Evolutionary conservation across 768 basidiomycete species (phyloP).

Genomic region (Rossbeevera mucosa): DNA sequence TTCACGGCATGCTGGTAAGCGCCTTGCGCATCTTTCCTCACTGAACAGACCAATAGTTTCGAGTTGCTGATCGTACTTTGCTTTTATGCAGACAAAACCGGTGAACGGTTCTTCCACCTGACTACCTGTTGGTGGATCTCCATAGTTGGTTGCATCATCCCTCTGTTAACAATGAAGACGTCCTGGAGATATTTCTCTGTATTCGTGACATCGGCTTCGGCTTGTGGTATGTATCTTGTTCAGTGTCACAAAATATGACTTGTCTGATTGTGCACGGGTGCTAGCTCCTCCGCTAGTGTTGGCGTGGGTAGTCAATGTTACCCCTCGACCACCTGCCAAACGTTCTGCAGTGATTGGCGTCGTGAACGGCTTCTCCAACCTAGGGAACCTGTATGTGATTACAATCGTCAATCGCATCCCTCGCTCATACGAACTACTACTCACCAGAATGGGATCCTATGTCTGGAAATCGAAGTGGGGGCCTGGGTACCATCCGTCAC

Average conservation of each 20-base stretch:
- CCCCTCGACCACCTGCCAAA: conserved; percentile 58
- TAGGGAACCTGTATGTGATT: conserved; percentile 52
- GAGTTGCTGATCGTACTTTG: not conserved
- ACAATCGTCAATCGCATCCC: not conserved
- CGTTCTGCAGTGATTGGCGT: conserved; percentile 53
- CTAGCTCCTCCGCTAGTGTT: conserved; percentile 42
- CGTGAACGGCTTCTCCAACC: conserved; percentile 55
- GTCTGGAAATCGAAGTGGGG: conserved; percentile 59
- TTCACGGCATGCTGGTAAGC: conserved; percentile 51
- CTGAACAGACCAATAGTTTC: not conserved
- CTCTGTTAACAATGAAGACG: conserved; percentile 47
- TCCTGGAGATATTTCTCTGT: conserved; percentile 55
- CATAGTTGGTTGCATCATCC: conserved; percentile 59
- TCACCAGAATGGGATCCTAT: conserved; percentile 52
- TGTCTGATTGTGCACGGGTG: not conserved
- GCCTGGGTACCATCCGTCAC: conserved; percentile 56
- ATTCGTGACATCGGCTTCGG: conserved; percentile 60
- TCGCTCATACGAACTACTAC: not conserved
- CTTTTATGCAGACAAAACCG: conserved; percentile 42
- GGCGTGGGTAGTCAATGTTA: conserved; percentile 59
- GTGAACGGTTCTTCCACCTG: conserved; percentile 63
- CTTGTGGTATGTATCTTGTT: conserved; percentile 30
- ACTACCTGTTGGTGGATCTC: conserved; percentile 54
- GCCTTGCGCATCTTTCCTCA: not conserved
- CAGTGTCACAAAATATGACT: not conserved